Percentiles rank a stretch among this genome's conserved stretches.
Evolutionary conservation across 768 basidiomycete species (phyloP).

Genomic region (Kwoniella botswanensis): DNA sequence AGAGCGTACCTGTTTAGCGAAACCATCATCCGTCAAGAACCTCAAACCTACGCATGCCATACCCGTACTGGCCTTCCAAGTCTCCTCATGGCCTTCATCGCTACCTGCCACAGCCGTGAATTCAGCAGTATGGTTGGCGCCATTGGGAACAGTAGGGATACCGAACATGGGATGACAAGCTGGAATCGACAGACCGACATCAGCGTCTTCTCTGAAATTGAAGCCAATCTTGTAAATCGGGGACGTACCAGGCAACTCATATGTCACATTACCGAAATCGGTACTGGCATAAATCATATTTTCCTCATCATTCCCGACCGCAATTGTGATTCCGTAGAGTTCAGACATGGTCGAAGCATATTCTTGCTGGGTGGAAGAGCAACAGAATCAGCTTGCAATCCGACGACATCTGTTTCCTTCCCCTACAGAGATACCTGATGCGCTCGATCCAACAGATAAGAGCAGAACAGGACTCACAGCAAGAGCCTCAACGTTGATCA

Average conservation of each 20-base stretch:
- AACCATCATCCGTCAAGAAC: slow-evolving; percentile 8
- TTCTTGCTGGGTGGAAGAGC: neutral
- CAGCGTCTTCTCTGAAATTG: neutral
- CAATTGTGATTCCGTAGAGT: neutral
- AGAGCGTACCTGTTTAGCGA: neutral
- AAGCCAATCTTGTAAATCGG: neutral
- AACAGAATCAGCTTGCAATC: no score
- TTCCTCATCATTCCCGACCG: neutral
- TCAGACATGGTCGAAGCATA: slow-evolving; percentile 18
- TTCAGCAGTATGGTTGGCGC: slow-evolving; percentile 42
- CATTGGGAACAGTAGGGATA: slow-evolving; percentile 19
- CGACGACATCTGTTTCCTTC: no score
- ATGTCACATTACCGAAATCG: slow-evolving; percentile 40
- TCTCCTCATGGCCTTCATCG: slow-evolving; percentile 45
- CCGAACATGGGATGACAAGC: slow-evolving; percentile 22
- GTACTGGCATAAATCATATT: slow-evolving; percentile 16
- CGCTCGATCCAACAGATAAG: no score
- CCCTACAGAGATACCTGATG: no score
- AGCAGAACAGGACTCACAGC: neutral
- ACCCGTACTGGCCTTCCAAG: slow-evolving; percentile 33
- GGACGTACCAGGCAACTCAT: neutral
- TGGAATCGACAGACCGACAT: neutral
- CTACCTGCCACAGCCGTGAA: slow-evolving; percentile 36
- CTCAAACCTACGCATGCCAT: slow-evolving; percentile 3
- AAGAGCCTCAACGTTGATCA: slow-evolving; percentile 58